Conservation (phyloP, 345 rosid genomes). For the Draba incana region DNA sequence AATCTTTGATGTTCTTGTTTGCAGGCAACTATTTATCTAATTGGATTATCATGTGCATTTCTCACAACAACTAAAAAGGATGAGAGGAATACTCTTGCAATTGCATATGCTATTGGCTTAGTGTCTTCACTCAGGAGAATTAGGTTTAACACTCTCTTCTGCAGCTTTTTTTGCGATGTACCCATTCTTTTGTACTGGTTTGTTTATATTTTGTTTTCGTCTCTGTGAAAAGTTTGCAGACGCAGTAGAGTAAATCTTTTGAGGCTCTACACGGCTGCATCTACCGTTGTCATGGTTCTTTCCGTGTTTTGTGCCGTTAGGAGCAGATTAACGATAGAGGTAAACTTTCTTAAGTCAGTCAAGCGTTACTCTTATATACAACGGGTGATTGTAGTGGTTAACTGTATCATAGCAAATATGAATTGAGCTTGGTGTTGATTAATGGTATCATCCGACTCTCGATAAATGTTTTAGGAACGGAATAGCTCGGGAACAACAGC, state of each 20-base stretch:
- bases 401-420: neutral
- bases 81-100: constrained; percentile 35
- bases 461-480: constrained; percentile 27
- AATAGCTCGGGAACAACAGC: constrained; percentile 43
- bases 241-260: constrained; percentile 55
- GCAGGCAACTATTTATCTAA: constrained; percentile 53
- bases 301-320: constrained; percentile 45
- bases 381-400: neutral
- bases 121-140: constrained; percentile 59
- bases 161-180: neutral
- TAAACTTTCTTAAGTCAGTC: constrained; percentile 9
- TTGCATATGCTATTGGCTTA: constrained; percentile 49
- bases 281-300: constrained; percentile 45
- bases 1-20: constrained; percentile 15
- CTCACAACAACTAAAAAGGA: constrained; percentile 33
- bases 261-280: constrained; percentile 49
- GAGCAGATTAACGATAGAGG: constrained; percentile 52
- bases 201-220: constrained; percentile 17
- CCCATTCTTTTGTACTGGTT: constrained; percentile 14
- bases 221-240: constrained; percentile 52
- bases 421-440: constrained; percentile 23
- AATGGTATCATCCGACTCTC: constrained; percentile 15
- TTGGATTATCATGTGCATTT: constrained; percentile 43
- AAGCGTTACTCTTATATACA: constrained; percentile 9
- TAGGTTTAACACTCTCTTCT: constrained; percentile 47